Evolutionary conservation across 2,329 filamentous ascomycete species (phyloP).

Genomic region (Monilinia fructigena): DNA sequence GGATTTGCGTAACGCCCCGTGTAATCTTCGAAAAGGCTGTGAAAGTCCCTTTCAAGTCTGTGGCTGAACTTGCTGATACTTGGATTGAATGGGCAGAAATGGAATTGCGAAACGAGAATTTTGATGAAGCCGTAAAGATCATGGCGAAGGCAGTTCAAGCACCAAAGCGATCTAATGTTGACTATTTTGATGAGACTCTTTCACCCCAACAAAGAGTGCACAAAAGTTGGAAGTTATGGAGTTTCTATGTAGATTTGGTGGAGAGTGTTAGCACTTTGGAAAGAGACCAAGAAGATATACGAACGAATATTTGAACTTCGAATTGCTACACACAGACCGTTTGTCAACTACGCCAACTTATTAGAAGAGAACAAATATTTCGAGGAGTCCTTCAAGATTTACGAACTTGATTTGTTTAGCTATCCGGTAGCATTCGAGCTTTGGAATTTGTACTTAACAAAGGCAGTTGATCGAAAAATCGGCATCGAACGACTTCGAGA

Average conservation of each 20-base stretch:
- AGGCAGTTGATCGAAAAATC: conserved; percentile 94
- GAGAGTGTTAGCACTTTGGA: conserved; percentile 90
- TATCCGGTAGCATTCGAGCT: conserved; percentile 98
- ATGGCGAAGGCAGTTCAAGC: conserved; percentile 97
- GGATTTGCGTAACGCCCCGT: conserved; percentile 80
- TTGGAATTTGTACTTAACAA: conserved; percentile 97
- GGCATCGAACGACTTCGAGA: conserved; percentile 91
- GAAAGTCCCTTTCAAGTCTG: conserved; percentile 96
- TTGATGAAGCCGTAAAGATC: conserved; percentile 88
- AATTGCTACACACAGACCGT: conserved; percentile 96
- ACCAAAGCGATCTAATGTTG: conserved; percentile 96
- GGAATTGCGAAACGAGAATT: conserved; percentile 94
- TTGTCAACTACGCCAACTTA: conserved; percentile 97
- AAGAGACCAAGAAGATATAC: conserved; percentile 92
- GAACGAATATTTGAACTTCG: conserved; percentile 97
- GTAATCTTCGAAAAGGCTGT: conserved; percentile 97
- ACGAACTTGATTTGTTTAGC: conserved; percentile 96
- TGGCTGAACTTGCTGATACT: conserved; percentile 94
- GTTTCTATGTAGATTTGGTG: conserved; percentile 97
- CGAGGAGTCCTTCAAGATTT: conserved; percentile 97
- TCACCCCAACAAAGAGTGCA: conserved; percentile 95
- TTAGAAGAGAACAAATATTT: conserved; percentile 93
- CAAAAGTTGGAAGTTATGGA: conserved; percentile 99
- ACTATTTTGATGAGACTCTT: conserved; percentile 95
- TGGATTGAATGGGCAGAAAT: conserved; percentile 99